Percentiles rank a stretch among this genome's conserved stretches.
Evolutionary conservation across 148 eudicot species (phyloP).

Genomic region (Diospyros lotus): DNA sequence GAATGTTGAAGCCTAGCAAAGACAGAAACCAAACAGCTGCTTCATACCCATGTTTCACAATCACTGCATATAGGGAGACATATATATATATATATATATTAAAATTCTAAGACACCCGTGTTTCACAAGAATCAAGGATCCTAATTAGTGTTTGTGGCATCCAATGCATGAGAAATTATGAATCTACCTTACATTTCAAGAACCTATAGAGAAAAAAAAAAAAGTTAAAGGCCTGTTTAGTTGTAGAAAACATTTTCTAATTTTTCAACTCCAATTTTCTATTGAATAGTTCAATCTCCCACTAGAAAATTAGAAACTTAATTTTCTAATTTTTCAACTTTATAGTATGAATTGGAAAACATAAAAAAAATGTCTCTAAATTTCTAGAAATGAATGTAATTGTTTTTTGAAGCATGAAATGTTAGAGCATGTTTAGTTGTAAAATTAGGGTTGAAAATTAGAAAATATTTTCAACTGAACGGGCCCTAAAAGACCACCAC

Average conservation of each 20-base stretch:
- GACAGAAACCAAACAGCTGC: conserved; percentile 4
- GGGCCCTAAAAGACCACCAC: neutral
- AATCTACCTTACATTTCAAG: neutral
- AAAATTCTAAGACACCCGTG: neutral
- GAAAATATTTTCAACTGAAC: no score
- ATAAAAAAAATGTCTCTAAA: no score
- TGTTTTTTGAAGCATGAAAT: no score
- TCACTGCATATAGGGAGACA: neutral
- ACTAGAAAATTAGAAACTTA: no score
- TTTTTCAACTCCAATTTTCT: no score
- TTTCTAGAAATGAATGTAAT: no score
- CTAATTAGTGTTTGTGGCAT: neutral
- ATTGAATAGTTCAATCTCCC: neutral
- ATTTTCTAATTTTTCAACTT: no score
- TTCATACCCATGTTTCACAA: neutral
- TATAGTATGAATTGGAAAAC: no score
- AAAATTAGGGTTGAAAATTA: no score
- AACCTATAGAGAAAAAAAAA: neutral
- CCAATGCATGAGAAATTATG: neutral
- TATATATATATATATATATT: neutral
- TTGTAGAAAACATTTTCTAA: no score
- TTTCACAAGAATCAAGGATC: neutral
- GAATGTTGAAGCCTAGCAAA: neutral
- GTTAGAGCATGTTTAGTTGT: no score
- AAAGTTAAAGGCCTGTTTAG: neutral